Percentiles rank a stretch among this genome's conserved stretches.
These are phyloP conservation scores for Apiospora pterosperma DNA, from an alignment of 2,329 filamentous ascomycete species.

Conservation along the genomic window DNA sequence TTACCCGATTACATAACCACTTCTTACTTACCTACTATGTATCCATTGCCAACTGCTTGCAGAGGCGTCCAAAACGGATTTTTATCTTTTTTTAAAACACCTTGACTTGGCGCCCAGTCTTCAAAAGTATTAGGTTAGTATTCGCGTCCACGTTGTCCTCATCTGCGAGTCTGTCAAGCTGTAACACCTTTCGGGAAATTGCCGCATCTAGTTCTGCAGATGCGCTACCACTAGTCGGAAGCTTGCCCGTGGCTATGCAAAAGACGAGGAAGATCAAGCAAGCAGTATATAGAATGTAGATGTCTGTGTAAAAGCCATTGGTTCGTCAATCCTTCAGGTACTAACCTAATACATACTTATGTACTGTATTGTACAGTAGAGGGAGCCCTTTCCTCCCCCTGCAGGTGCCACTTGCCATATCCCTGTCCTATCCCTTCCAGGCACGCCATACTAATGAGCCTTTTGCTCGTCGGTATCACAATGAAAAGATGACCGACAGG, in stretches of 20 bases:
- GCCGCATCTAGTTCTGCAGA: not conserved
- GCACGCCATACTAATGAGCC: not conserved
- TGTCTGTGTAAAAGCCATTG: not conserved
- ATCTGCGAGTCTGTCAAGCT: not conserved
- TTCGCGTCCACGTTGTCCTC: slow-evolving; percentile 1
- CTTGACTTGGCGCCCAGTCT: not conserved
- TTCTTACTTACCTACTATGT: too few species aligned
- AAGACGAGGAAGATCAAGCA: not conserved
- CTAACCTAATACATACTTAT: too few species aligned
- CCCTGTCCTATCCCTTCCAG: not conserved
- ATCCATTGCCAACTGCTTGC: not conserved
- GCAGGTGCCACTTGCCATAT: not conserved
- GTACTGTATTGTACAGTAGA: too few species aligned
- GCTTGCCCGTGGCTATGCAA: not conserved
- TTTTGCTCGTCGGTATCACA: not conserved
- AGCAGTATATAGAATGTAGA: too few species aligned
- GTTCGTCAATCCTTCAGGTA: not conserved
- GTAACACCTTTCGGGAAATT: not conserved
- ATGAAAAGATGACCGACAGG: not conserved
- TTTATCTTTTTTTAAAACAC: slow-evolving; percentile 3
- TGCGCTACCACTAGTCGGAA: not conserved
- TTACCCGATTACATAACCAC: too few species aligned
- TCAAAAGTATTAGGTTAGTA: too few species aligned
- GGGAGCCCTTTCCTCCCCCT: not conserved
- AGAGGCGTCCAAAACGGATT: too few species aligned